Evolutionary conservation across 306 rosid species (phyloP), one percentile per base, ranked within the genome.

Genomic region (Fragaria vesca): DNA sequence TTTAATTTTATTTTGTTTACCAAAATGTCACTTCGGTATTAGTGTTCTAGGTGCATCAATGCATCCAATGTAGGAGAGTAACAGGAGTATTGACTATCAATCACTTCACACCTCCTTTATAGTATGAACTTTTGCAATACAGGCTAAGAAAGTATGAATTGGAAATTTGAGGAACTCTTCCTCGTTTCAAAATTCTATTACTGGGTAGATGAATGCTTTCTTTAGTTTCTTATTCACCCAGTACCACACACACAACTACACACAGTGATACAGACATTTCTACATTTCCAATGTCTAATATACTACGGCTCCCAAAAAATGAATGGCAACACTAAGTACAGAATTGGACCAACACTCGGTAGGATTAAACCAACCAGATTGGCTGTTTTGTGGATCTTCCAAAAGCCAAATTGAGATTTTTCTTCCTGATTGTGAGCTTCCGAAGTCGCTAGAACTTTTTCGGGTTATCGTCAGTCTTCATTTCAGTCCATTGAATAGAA

Each of bases 241-340:
- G 63, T 80, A 73, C 63, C 81, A 57, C 69, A 78, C 66, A 83
- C 28, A 73, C 26, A 65, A 11, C 57, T 24, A 18, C 28, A 18
- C 60, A 87, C 32, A 82, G 1, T 15, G 72, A 34, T 68, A 81
- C 69, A 74, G 62, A 51, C 74, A 75, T 18, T 80, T 18, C 66
- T 65, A 74, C 61, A 78, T 40, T 5, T 26, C 32, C 69, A 73
- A 71, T 72, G 71, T 30, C 80, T 61, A 83, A 61, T 43, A 77
- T 66, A 76, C 85, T 65, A 79, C 72, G 73, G 72, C 82, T 82
- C 61, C 83, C 79, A 45, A 73, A 43, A 84, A 88, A 66, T 66
- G 82, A 85, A 88, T 83, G 76, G 69, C 74, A 42, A 76, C 77
- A 86, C 18, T 65, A 55, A 72, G 12, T 71, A 74, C 48, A 55